Evolutionary conservation across 2,329 filamentous ascomycete genomes (phyloP), one percentile per base, ranked within the genome.

Genomic region (Trichoderma pleuroti): DNA sequence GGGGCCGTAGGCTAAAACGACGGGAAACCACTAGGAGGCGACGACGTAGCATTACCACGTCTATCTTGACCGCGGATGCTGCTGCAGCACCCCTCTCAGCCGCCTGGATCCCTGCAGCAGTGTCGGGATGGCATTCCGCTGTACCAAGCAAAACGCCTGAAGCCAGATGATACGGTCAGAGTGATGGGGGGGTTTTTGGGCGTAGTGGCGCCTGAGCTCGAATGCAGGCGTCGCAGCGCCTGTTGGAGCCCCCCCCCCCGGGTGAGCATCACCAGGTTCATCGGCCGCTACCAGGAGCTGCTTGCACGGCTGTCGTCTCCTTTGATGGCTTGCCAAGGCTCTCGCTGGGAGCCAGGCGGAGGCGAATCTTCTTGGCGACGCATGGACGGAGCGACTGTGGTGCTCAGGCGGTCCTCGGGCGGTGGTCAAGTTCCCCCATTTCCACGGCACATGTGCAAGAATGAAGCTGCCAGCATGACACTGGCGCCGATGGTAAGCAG

Each of bases 51-150:
- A 36, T 61, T 39, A 26, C 30, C 54, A 68, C 30, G 39, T 61
- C 39, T 28, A 68, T 52, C 56, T 61, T 16, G 65, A 61, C 65
- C 65, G 65, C 56, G 65, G 65, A 68, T 39, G 65, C 36, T 68
- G 65, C 56, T 28, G 32, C 26, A 57, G 28, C 65, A 68, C 65
- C 39, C 65, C 54, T 60, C 65, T 57, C 39, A 68, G 36, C 54
- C 65, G 39, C 65, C 56, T 34, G 39, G 65, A 68, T 68, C 65
- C 65, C 65, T 68, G 65, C 28, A 68, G 56, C 39, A 30, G 56
- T 32, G 42, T 36, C 65, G 56, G 65, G 56, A 68, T 24, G 14
- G 28, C 30, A 18, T 52, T n/a, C 56, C 28, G 65, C 39, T 34
- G 61, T 32, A 34, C 59, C 6, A 18, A 49, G 64, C 52, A 46